Base-by-base conservation (phyloP, 768 basidiomycete genomes). In the Leccinum truebloodii region DNA sequence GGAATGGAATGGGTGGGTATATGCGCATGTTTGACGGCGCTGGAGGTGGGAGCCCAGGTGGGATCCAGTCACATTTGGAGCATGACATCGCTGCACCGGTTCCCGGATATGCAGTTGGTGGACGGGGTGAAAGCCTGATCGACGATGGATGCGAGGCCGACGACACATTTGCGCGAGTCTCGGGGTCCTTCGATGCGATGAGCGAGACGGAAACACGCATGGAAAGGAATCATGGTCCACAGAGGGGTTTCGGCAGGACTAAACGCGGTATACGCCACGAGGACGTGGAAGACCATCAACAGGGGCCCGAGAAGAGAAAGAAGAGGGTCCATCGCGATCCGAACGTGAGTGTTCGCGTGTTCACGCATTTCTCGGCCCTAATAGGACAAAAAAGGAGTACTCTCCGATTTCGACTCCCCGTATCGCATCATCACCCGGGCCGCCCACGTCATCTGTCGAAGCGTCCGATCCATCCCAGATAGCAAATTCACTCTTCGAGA, bases 351-450 rank as follows among this genome's bases (percentile, higher is more conserved):
- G 48, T 49, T 55, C 13, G 12, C 28, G 10, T 22, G 16, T 37
- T 20, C 30, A 18, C 28, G 22, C 8, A 13, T 35, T 52, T 52
- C 12, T 22, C n/a, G 37, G 35, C 8, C 26, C 3, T 37, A 2
- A 13, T 28, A 3, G 28, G 26, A 41, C 62, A 34, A 16, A 20
- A 53, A 12, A 72, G 69, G 67, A 59, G 32, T 72, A 69, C 54
- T 52, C 60, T 26, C 59, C 59, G 5, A 55, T 72, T 30, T 73
- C 69, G 18, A 69, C 64, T 24, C 69, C 71, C 44, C 64, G 49
- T 22, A 55, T 60, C 22, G 57, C 67, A 6, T 50, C 62, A 14
- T 71, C 63, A 1, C 69, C 71, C n/a, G 32, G 20, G 9, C 55
- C 35, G 13, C 59, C 50, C 8, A 16, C 48, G 8, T 6, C 52